These are phyloP conservation scores for Stevia rebaudiana DNA, from an alignment of 140 eudicot species.

Conservation along the genomic window DNA sequence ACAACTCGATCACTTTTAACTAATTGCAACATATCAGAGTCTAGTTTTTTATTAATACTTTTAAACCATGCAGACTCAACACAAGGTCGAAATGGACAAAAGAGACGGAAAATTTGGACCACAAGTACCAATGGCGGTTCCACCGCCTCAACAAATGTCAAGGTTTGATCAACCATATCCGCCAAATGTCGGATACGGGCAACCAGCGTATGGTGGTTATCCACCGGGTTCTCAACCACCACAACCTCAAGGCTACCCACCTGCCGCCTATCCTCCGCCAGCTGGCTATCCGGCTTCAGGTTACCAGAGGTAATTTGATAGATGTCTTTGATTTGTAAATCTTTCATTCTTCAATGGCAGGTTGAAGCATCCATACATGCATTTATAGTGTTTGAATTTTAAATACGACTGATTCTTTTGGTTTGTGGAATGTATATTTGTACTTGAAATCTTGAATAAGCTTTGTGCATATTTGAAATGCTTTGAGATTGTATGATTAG, in stretches of 20 bases:
- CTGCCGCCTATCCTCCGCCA: constrained; percentile 39
- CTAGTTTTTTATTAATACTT: neutral
- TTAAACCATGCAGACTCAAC: constrained; percentile 64
- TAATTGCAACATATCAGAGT: neutral
- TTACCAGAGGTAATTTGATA: constrained; percentile 28
- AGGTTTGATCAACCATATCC: constrained; percentile 93
- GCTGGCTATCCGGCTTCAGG: constrained; percentile 39
- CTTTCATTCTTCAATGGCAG: constrained; percentile 15
- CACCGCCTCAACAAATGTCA: constrained; percentile 86
- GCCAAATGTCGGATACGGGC: constrained; percentile 61
- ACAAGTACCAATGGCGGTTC: constrained; percentile 75
- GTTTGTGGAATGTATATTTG: constrained; percentile 12
- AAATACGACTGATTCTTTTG: constrained; percentile 7
- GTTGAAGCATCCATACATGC: constrained; percentile 1
- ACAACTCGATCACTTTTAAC: neutral
- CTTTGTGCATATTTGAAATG: neutral
- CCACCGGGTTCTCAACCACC: constrained; percentile 32
- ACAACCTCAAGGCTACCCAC: constrained; percentile 48
- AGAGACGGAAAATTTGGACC: constrained; percentile 83
- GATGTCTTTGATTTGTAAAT: neutral
- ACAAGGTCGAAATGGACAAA: constrained; percentile 97
- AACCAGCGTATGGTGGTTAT: constrained; percentile 38
- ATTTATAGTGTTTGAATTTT: neutral
- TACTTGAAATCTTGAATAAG: constrained; percentile 27
- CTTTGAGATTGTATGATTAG: neutral